phyloP scores from a whole-genome alignment of 352 stramenopile species.

The Phytophthora fragariae region DNA sequence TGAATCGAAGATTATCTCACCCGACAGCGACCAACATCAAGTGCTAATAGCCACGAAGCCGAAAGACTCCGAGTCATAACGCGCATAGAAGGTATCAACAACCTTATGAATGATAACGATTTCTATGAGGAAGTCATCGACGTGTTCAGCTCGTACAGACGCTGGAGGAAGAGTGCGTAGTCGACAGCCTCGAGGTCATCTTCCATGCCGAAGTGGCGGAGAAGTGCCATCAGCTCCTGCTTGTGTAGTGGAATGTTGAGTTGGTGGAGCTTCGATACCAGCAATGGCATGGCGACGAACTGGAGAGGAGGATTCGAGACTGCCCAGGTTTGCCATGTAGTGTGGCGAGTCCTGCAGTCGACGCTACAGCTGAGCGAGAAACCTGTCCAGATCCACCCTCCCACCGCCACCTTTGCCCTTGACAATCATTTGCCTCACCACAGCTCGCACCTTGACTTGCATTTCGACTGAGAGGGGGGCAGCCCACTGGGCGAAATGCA shows the following conservation, averaged over 20 bases:
- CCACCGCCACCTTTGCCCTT: slow-evolving; percentile 58
- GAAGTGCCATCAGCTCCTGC: slow-evolving; percentile 41
- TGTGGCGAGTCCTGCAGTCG: slow-evolving; percentile 40
- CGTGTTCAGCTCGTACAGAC: slow-evolving; percentile 46
- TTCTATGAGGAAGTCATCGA: neutral
- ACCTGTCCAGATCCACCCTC: slow-evolving; percentile 57
- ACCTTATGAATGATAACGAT: neutral
- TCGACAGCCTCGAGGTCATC: slow-evolving; percentile 46
- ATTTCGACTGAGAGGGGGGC: slow-evolving; percentile 45
- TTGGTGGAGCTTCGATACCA: slow-evolving; percentile 55
- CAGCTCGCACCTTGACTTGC: slow-evolving; percentile 40
- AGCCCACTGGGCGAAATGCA: slow-evolving; percentile 52
- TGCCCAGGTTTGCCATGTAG: slow-evolving; percentile 4
- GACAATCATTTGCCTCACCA: slow-evolving; percentile 51
- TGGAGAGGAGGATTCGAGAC: slow-evolving; percentile 1
- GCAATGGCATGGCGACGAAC: slow-evolving; percentile 35
- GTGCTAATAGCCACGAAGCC: neutral
- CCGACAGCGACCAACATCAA: slow-evolving; percentile 3
- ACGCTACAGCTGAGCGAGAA: slow-evolving; percentile 47
- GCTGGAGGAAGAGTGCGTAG: slow-evolving; percentile 50
- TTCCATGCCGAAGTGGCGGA: slow-evolving; percentile 68
- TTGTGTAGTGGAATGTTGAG: slow-evolving; percentile 55
- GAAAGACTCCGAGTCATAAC: neutral
- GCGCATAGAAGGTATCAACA: neutral
- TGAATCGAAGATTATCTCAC: slow-evolving; percentile 42